These are phyloP conservation scores for Coemansia sp. DNA, from an alignment of 192 early-diverging fungal genomes.

Conservation along the genomic window DNA sequence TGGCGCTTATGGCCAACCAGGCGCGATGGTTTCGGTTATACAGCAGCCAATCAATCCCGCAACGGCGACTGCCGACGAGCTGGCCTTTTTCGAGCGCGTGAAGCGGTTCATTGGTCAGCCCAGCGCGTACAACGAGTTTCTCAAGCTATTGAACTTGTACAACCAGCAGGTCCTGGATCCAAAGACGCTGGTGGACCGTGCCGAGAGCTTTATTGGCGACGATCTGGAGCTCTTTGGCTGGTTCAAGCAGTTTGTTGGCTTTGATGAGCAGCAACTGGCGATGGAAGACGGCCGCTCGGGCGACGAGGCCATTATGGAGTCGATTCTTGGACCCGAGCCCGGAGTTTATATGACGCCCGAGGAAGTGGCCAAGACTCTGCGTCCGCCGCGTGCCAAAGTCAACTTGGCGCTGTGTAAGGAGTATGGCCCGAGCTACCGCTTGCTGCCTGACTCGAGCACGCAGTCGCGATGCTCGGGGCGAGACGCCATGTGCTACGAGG, in stretches of 20 bases:
- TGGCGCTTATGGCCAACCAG: conserved; percentile 16
- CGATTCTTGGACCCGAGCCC: conserved; percentile 38
- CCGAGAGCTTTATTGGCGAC: conserved; percentile 78
- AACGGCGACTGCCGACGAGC: conserved; percentile 68
- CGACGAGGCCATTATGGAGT: conserved; percentile 45
- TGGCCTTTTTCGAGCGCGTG: conserved; percentile 91
- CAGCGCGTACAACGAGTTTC: conserved; percentile 89
- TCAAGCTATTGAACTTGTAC: conserved; percentile 92
- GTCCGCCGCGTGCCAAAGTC: conserved; percentile 34
- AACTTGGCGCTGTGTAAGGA: conserved; percentile 30
- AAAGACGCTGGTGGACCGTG: conserved; percentile 77
- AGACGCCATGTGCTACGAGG: conserved; percentile 88
- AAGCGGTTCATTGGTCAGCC: conserved; percentile 85
- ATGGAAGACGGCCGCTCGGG: conserved; percentile 42
- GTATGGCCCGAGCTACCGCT: conserved; percentile 54
- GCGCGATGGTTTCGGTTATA: not conserved
- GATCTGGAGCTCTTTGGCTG: conserved; percentile 87
- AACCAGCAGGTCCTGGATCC: conserved; percentile 90
- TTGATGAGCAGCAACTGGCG: conserved; percentile 45
- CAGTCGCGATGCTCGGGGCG: conserved; percentile 78
- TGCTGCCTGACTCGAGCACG: conserved; percentile 44
- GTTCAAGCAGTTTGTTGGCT: conserved; percentile 78
- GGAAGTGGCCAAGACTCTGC: conserved; percentile 45
- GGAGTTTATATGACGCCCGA: conserved; percentile 39
- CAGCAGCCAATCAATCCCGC: conserved; percentile 33